Base-by-base conservation (phyloP, 2,329 filamentous ascomycete genomes). In the Diplodia intermedia region DNA sequence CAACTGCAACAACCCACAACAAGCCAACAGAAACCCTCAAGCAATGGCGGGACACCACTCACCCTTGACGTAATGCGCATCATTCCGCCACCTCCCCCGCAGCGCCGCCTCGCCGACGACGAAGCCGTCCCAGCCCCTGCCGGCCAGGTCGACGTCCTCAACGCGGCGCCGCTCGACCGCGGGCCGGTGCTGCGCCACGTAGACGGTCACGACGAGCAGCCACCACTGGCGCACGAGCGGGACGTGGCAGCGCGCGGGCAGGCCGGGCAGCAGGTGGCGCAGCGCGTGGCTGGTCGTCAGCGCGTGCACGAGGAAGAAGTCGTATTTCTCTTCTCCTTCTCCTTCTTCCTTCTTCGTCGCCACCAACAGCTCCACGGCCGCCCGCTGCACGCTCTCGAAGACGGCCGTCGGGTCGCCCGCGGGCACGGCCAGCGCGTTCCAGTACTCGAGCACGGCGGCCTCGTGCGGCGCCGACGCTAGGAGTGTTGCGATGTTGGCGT, bases 211-310 rank as follows among this genome's bases (percentile, higher is more conserved):
- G 0, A 90, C 88, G 52, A 97, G 86, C 8, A 99, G 81, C 91
- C 93, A 97, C 93, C 95, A 98, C 77, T 97, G 89, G 47, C 91
- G 85, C 9, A 98, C 84, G 4, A 99, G 82, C 29, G 82, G 82
- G 56, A 93, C 78, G 72, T 97, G 94, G 73, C 89, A 90, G 74
- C 88, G 87, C n/a, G 85, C 79, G 0, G 93, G 93, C 12, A 97
- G 81, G 43, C 92, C 79, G 0, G 95, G 92, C 3, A 99, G 83
- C 7, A 99, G 80, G 31, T 96, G 88, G n/a, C 95, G 87, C 18
- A 97, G 87, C 0, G 95, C 94, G 76, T 99, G 93, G 69, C 90
- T 94, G 26, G 91, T 90, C 0, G 92, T 96, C 38, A 99, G 84
- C 7, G 94, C 78, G 75, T 97, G 93, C 6, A 91, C 89, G 52